Percentiles rank a stretch among this genome's conserved stretches.
Conservation (phyloP, 129 eudicot genomes). For the Ambrosia trifida region DNA sequence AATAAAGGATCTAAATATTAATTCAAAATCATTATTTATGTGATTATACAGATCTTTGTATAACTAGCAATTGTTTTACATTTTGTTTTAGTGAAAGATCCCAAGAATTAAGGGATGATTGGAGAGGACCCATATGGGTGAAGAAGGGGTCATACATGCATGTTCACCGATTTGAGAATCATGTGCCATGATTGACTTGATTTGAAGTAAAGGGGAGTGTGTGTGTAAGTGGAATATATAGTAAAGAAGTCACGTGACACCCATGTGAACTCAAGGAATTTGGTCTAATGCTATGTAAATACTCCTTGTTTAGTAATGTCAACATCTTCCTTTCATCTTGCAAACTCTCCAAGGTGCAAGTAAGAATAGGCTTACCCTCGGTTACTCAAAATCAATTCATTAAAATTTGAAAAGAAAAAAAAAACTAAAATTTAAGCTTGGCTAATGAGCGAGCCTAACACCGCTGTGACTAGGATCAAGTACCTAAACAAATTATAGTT, state of each 20-base stretch:
- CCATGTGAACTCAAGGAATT: conserved; percentile 53
- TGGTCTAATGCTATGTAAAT: conserved; percentile 40
- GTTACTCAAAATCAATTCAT: too few species aligned
- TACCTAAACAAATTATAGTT: too few species aligned
- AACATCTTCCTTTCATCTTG: conserved; percentile 22
- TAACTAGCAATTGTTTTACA: not conserved
- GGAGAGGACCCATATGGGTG: conserved; percentile 3
- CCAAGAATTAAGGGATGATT: conserved; percentile 3
- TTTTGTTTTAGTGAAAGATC: conserved; percentile 1
- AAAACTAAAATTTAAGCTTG: too few species aligned
- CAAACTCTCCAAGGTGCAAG: not conserved
- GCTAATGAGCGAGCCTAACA: too few species aligned
- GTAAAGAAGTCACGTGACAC: conserved; percentile 58
- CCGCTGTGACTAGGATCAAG: too few species aligned
- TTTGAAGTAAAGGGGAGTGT: conserved; percentile 11
- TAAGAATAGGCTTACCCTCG: too few species aligned
- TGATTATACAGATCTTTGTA: not conserved
- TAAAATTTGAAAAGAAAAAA: too few species aligned
- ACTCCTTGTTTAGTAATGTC: conserved; percentile 25
- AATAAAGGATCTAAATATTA: too few species aligned
- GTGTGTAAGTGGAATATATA: conserved; percentile 22
- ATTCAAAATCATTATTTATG: too few species aligned
- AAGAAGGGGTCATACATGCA: conserved; percentile 17
- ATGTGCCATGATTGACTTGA: conserved; percentile 34
- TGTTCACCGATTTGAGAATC: conserved; percentile 35